A percentile compares a stretch with the other conserved stretches of the same genome.
phyloP scores from a whole-genome alignment of 148 eudicot species.

The Rhododendron simsii region DNA sequence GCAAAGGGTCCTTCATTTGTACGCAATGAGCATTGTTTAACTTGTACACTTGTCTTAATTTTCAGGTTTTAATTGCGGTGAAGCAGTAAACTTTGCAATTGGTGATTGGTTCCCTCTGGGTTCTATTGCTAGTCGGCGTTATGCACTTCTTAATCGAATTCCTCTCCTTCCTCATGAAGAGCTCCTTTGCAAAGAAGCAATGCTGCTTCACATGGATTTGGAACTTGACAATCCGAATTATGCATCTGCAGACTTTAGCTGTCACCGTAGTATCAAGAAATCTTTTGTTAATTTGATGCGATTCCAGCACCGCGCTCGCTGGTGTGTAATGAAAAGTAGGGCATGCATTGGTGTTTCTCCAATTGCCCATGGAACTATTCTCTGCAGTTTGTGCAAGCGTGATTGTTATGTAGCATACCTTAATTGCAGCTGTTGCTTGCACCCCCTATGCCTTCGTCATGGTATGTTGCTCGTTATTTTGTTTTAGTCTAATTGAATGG shows the following conservation, averaged over 20 bases:
- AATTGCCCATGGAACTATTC: constrained; percentile 62
- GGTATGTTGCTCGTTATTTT: constrained; percentile 37
- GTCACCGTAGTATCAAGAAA: constrained; percentile 48
- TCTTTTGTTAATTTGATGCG: constrained; percentile 72
- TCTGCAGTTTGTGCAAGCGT: constrained; percentile 92
- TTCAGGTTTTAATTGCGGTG: constrained; percentile 97
- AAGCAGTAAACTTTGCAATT: constrained; percentile 94
- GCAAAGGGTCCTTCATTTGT: background rate
- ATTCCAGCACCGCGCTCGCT: constrained; percentile 84
- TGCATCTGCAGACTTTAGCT: constrained; percentile 35
- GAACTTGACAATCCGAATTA: constrained; percentile 40
- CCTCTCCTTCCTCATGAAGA: constrained; percentile 97
- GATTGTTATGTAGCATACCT: constrained; percentile 87
- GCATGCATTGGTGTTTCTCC: constrained; percentile 37
- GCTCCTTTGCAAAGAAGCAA: constrained; percentile 95
- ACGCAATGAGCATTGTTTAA: background rate
- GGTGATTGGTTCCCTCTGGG: constrained; percentile 97
- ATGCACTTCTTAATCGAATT: constrained; percentile 79
- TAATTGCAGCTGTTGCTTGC: constrained; percentile 73
- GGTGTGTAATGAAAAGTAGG: constrained; percentile 58
- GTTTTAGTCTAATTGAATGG: background rate
- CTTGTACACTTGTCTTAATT: background rate
- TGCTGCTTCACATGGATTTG: constrained; percentile 45
- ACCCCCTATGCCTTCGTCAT: constrained; percentile 89
- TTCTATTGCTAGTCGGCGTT: constrained; percentile 80